Evolutionary conservation across 2,329 filamentous ascomycete species (phyloP), one percentile per base, ranked within the genome.

Genomic region (Fusarium buharicum): DNA sequence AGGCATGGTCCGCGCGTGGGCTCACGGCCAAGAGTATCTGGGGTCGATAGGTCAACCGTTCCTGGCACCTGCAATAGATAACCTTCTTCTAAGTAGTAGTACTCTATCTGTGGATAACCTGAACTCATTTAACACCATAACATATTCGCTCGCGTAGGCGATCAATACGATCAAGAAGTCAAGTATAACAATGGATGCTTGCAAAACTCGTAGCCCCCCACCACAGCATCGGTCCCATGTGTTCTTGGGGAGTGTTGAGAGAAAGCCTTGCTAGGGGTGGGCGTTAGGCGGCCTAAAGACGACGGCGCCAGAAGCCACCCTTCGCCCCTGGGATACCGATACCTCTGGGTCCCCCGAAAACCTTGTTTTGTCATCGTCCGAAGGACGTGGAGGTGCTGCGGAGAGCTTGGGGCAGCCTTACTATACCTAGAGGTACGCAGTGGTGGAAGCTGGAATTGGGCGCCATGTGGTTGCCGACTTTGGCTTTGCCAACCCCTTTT

Each of bases 151-250:
- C 22, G 8, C 6, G 8, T 24, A 24, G 22, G 22, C 22, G 4
- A 24, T 8, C 6, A 5, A 2, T 8, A 24, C 22, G 22, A 24
- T 24, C 22, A n/a, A n/a, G 22, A 20, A 22, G 14, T n/a, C 28
- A 38, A 30, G 62, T 68, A 66, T 51, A 33, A 24, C 44, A n/a
- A n/a, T n/a, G n/a, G n/a, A n/a, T 66, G 69, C 68, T 38, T 51
- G 8, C 18, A 11, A n/a, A 10, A 3, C 14, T 34, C 46, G 69
- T 71, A 58, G 33, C 51, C 66, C 65, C 65, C 64, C 59, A 58
- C 62, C 34, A 17, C 33, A 38, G 20, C 31, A 10, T 43, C n/a
- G 27, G 49, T 40, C 68, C 65, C 68, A 8, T 71, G 67, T 68
- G 67, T 57, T 55, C 44, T 34, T 44, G 44, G 33, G 66, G 56